Conservation (phyloP, 164 flowering plant genomes). For the Paratinospora sagittata region DNA sequence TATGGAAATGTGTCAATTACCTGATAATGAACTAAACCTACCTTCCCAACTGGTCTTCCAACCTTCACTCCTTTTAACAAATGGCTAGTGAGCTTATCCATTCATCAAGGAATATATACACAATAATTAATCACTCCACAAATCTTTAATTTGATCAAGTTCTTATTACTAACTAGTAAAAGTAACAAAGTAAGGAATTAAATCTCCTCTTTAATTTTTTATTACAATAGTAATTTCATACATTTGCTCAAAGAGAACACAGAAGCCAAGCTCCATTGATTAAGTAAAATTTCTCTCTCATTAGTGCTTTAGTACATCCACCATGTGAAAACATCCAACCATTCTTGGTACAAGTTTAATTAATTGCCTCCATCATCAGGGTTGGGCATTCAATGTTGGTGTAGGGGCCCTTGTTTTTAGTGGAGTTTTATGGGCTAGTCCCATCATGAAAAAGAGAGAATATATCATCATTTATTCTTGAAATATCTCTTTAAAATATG, state of each 20-base stretch:
- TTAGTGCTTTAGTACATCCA: neutral
- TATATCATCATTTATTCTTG: neutral
- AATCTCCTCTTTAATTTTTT: no score
- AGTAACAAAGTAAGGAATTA: neutral
- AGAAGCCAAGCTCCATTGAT: no score
- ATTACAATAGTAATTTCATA: no score
- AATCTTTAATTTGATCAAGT: neutral
- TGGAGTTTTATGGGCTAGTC: constrained; percentile 1
- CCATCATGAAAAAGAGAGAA: constrained; percentile 1
- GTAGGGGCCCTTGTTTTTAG: neutral
- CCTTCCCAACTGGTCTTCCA: neutral
- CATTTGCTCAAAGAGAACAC: no score
- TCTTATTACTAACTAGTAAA: neutral
- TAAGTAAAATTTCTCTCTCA: neutral
- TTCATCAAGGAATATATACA: neutral
- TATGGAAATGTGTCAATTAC: neutral
- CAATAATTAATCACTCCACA: neutral
- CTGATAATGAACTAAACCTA: neutral
- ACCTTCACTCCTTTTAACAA: neutral
- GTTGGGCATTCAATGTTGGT: neutral
- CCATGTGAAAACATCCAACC: neutral
- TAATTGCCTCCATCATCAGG: neutral
- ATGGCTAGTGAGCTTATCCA: no score
- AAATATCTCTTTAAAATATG: neutral
- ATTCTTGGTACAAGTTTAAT: neutral